A percentile compares a stretch with the other conserved stretches of the same genome.
phyloP scores from a whole-genome alignment of 768 basidiomycete genomes.

The Termitomyces sp. region DNA sequence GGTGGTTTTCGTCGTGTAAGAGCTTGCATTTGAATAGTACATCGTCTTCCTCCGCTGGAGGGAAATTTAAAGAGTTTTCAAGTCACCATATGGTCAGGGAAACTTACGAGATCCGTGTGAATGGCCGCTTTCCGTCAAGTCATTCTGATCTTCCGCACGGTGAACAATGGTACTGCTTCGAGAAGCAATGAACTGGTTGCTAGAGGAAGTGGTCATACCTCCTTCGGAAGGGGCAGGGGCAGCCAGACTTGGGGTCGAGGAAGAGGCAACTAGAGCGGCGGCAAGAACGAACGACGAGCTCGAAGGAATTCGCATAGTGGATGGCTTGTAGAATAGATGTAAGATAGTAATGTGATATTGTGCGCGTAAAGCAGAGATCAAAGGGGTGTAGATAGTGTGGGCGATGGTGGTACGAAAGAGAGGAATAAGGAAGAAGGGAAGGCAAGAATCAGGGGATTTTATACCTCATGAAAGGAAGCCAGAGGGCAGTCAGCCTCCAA shows the following conservation, averaged over 20 bases:
- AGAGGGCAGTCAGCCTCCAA: slow-evolving; percentile 1
- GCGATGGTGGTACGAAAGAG: slow-evolving; percentile 14
- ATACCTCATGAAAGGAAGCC: slow-evolving; percentile 5
- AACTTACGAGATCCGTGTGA: slow-evolving; percentile 3
- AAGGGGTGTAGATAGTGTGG: slow-evolving; percentile 11
- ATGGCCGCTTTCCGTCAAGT: background rate
- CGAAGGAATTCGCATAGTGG: slow-evolving; percentile 42
- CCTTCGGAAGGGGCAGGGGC: slow-evolving; percentile 34
- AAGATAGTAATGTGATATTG: background rate
- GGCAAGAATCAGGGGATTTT: slow-evolving; percentile 1
- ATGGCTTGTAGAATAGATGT: background rate
- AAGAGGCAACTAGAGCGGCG: slow-evolving; percentile 46
- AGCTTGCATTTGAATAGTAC: background rate
- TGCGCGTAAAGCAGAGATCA: slow-evolving; percentile 9
- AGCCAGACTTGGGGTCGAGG: slow-evolving; percentile 43
- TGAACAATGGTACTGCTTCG: slow-evolving; percentile 13
- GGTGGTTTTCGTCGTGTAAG: background rate
- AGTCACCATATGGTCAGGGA: background rate
- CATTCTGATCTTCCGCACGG: slow-evolving; percentile 12
- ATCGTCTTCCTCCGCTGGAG: background rate
- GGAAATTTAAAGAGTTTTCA: background rate
- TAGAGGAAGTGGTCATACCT: slow-evolving; percentile 22
- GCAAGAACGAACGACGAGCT: slow-evolving; percentile 47
- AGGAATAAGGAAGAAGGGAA: slow-evolving; percentile 11
- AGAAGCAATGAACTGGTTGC: slow-evolving; percentile 20